Evolutionary conservation across 306 rosid genomes (phyloP).

Genomic region (Pyrus communis): DNA sequence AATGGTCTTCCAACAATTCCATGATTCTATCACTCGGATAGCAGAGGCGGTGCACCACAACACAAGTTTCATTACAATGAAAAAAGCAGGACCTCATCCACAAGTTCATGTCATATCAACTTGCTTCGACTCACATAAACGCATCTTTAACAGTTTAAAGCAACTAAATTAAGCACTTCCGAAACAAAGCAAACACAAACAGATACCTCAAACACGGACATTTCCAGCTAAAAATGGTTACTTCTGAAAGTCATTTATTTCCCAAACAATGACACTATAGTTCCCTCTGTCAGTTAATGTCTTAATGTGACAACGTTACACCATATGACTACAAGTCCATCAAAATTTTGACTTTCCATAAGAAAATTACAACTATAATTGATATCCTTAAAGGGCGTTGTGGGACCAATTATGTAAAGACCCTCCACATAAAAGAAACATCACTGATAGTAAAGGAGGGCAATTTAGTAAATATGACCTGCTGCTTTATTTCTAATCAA

Average conservation of each 20-base stretch:
- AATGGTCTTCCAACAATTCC: not conserved
- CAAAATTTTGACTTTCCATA: too few relatives aligned
- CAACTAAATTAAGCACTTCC: not conserved
- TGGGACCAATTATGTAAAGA: not conserved
- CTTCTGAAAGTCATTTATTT: not conserved
- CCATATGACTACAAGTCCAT: too few relatives aligned
- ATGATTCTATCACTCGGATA: not conserved
- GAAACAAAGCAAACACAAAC: not conserved
- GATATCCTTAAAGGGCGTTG: not conserved
- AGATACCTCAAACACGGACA: not conserved
- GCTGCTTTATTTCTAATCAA: not conserved
- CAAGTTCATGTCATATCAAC: not conserved
- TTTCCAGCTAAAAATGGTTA: not conserved
- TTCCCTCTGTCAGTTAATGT: not conserved
- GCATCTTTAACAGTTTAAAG: not conserved
- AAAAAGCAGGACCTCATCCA: not conserved
- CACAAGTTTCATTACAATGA: not conserved
- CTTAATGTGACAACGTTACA: not conserved
- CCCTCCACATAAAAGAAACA: not conserved
- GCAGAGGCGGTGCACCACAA: not conserved
- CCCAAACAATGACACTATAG: not conserved
- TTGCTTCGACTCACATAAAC: not conserved
- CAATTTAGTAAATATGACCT: not conserved
- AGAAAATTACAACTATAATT: not conserved
- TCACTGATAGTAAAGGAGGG: not conserved